Base-by-base conservation (phyloP, 768 basidiomycete species). In the Amanita molliuscula region DNA sequence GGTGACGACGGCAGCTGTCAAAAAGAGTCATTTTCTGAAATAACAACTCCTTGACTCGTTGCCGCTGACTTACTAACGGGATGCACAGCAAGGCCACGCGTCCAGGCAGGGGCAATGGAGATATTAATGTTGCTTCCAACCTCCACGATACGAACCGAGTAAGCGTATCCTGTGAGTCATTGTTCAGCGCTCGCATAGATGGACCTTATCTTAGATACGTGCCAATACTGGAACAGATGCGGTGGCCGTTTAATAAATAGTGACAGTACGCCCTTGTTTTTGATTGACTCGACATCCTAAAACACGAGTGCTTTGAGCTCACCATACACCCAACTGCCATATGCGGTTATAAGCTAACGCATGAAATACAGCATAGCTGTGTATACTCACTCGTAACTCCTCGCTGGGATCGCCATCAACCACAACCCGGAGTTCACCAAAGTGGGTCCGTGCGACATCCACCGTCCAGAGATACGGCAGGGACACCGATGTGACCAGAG, bases 281-380 rank as follows among this genome's bases (percentile, higher is more conserved):
- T 26, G 8, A 34, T 48, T 48, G 29, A 48, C 8, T 26, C 28
- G 7, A 37, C n/a, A 11, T 29, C 18, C 23, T 15, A 31, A 26
- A 42, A 26, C 10, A 38, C 16, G 20, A 15, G 4, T 3, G 3
- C 36, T 16, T 11, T 37, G 31, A 15, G 44, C 67, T 63, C 54
- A 85, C 86, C 86, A 88, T 28, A 85, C 70, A 56, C 87, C 87
- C 58, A 85, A 74, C 85, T 88, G 26, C 18, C 18, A 45, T 25
- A 52, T 6, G 50, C 53, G 42, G 26, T 16, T 35, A 44, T 13
- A 21, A 41, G 16, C 52, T 48, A 1, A 35, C 37, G 43, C 16
- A 5, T 51, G 13, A 54, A 25, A 29, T 26, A 36, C 26, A 28
- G 48, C 50, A 35, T 2, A 21, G 50, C 42, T 9, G 28, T 34